Conservation (phyloP, 2,329 filamentous ascomycete species). For the Talaromyces sp. region DNA sequence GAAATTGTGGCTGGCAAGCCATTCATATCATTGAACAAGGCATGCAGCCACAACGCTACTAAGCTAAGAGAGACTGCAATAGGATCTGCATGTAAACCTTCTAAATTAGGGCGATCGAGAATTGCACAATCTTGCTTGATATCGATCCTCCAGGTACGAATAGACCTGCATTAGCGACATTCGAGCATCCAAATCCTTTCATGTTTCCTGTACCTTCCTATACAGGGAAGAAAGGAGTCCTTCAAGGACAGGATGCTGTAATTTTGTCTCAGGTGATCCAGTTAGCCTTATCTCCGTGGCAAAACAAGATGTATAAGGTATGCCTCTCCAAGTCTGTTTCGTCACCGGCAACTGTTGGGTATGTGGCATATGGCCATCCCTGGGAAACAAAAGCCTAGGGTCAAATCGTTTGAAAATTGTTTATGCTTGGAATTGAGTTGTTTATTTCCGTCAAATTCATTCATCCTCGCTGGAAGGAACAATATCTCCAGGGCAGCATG, state of each 20-base stretch:
- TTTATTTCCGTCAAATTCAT: neutral
- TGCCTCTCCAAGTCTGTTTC: neutral
- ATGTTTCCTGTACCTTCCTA: neutral
- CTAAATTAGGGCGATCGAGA: neutral
- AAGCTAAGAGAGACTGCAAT: neutral
- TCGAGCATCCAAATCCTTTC: neutral
- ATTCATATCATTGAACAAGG: neutral
- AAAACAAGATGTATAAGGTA: neutral
- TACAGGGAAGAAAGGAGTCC: neutral
- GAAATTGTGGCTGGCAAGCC: neutral
- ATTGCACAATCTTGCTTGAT: neutral
- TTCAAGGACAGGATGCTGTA: neutral
- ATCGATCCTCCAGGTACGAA: neutral
- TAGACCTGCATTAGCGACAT: neutral
- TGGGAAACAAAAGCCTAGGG: neutral
- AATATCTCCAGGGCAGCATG: neutral
- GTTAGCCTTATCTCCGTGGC: neutral
- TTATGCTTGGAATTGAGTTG: neutral
- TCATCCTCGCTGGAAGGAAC: neutral
- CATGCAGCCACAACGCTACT: neutral
- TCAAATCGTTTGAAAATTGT: neutral
- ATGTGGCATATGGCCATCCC: neutral
- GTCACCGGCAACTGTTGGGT: neutral
- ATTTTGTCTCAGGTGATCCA: neutral
- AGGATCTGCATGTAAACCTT: neutral